Evolutionary conservation across 371 early-diverging fungal species (phyloP), one percentile per base, ranked within the genome.

Genomic region (Rhizopus microsporus): DNA sequence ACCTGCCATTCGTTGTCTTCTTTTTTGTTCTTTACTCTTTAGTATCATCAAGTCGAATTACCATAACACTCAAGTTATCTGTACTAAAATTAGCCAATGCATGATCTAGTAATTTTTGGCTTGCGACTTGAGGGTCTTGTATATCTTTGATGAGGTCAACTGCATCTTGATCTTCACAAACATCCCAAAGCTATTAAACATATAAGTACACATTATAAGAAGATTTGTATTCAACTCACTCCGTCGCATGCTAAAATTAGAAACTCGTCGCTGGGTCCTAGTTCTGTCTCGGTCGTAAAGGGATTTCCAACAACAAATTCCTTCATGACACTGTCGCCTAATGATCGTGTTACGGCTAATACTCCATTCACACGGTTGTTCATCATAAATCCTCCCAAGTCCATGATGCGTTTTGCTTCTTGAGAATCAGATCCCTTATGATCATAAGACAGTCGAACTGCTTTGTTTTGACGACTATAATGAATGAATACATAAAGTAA

Each of bases 341-440:
- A 78, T 0, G 97, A 90, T 31, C 99, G 81, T 13, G 99, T 98
- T 3, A 98, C 98, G 9, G 99, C 97, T 56, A 98, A 72, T n/a
- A 97, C 91, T 30, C 98, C 99, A 71, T 98, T 98, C n/a, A 98
- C 99, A 6, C 99, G 88, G 59, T 93, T 91, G 67, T 97, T 96
- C 84, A 97, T 89, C 56, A 98, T 88, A 73, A 95, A 96, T 13
- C 99, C 99, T 37, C 98, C 98, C 12, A 92, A 81, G 44, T 94
- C 94, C 38, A 87, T 77, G 46, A 98, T 93, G 56, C 98, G 86
- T 56, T 90, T 86, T 32, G 88, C 87, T 71, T 98, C 98, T 50
- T 81, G 82, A 15, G 80, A 70, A 70, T 98, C 98, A 13, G 90
- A 88, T 29, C 98, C 98, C 74, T 98, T 98, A 74, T 98, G 98